Base-by-base conservation (phyloP, 495 filamentous ascomycete species). In the Letharia columbiana region DNA sequence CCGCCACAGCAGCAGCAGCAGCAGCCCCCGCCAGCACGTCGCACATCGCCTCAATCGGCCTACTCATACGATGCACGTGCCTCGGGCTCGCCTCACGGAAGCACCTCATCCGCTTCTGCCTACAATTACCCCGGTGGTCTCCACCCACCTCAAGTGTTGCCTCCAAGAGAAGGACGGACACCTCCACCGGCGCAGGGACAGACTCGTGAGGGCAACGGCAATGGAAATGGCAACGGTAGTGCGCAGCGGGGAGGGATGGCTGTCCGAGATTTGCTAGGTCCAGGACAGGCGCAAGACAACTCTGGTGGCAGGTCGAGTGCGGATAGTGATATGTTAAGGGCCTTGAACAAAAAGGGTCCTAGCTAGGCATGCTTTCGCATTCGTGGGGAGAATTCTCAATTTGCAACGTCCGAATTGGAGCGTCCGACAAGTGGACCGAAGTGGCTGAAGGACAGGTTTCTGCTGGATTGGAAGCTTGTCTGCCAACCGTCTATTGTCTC, bases 291-390 rank as follows among this genome's bases (percentile, higher is more conserved):
- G 76, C 37, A 81, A 77, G 50, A 79, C 50, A 79, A 77, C 62
- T 61, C 52, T 18, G 73, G 70, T 33, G 80, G 77, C n/a, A 77
- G 81, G 20, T 81, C 80, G 49, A 81, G 77, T 65, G 79, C 81
- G 20, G 82, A 85, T 67, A 84, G 77, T 64, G 78, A 81, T 66
- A 85, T 85, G 82, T 75, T 85, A 57, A 81, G 83, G 70, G 78
- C 80, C 49, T 69, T 84, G 65, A 82, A 83, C 67, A 78, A 80
- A 44, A 68, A 69, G 44, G 68, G 68, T 61, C 64, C 64, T 4
- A 66, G 60, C 44, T 66, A 66, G 49, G n/a, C 33, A 17, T 65
- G 28, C 41, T 37, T 6, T 37, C 6, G 15, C 33, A 20, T 35
- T 20, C 33, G 31, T 8, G 17, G 33, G 18, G 18, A 47, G 10